A percentile compares a stretch with the other conserved stretches of the same genome.
Conservation (phyloP, 345 rosid species). For the Schrenkiella parvula region DNA sequence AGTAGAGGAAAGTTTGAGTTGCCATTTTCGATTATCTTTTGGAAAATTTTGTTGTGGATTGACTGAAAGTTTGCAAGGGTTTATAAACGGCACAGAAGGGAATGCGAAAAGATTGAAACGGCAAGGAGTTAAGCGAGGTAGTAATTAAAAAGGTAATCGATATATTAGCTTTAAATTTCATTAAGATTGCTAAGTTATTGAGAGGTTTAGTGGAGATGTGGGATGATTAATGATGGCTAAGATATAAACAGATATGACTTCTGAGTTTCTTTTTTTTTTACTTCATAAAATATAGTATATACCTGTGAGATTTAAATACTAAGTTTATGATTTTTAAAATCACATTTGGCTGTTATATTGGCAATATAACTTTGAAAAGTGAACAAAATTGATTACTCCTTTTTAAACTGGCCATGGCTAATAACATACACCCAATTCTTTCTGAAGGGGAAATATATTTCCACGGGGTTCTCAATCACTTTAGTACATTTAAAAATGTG, state of each 20-base stretch:
- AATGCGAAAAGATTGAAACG: slow-evolving; percentile 11
- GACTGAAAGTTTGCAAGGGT: background rate
- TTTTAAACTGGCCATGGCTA: too few relatives aligned
- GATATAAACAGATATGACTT: background rate
- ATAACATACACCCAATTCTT: too few relatives aligned
- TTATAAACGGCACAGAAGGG: slow-evolving; percentile 4
- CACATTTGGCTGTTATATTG: too few relatives aligned
- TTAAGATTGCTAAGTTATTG: background rate
- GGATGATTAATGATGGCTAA: background rate
- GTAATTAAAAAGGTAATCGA: background rate
- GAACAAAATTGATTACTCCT: too few relatives aligned
- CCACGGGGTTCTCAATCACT: too few relatives aligned
- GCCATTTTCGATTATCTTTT: background rate
- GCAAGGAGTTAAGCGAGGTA: background rate
- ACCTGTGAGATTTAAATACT: background rate
- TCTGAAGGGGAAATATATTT: too few relatives aligned
- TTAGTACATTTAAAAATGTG: too few relatives aligned
- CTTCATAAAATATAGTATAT: background rate
- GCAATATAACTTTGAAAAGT: too few relatives aligned
- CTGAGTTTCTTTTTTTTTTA: background rate
- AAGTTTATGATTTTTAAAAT: too few relatives aligned
- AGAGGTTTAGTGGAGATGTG: slow-evolving; percentile 16
- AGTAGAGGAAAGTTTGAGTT: background rate
- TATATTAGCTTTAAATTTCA: background rate
- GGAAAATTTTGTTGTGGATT: background rate